Evolutionary conservation across 1,139 yeast species (phyloP).

Genomic region (Candida pseudocylindracea): DNA sequence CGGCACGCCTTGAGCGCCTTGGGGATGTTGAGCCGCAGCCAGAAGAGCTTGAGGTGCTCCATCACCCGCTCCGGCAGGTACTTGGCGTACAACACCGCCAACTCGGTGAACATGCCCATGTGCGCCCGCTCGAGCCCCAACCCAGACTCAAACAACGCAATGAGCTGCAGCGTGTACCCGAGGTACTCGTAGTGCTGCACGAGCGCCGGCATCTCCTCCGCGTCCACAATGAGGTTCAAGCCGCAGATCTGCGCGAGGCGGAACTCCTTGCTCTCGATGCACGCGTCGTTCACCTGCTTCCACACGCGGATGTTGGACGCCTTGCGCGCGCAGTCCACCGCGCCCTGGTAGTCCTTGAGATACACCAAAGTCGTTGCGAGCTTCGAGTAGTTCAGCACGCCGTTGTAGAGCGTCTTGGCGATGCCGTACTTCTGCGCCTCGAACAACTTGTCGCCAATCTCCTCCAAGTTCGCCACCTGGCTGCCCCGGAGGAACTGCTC

Average conservation of each 20-base stretch:
- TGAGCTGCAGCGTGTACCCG: slow-evolving; percentile 83
- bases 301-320: slow-evolving; percentile 88
- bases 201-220: slow-evolving; percentile 86
- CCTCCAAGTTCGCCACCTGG: slow-evolving; percentile 82
- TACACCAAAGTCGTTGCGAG: slow-evolving; percentile 89
- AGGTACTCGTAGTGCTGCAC: slow-evolving; percentile 72
- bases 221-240: slow-evolving; percentile 86
- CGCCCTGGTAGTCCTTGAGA: slow-evolving; percentile 81
- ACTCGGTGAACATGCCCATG: slow-evolving; percentile 98
- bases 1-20: slow-evolving; percentile 91
- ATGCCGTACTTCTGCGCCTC: slow-evolving; percentile 74
- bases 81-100: slow-evolving; percentile 77
- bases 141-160: slow-evolving; percentile 87
- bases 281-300: slow-evolving; percentile 95
- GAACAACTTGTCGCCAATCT: slow-evolving; percentile 80
- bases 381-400: slow-evolving; percentile 84
- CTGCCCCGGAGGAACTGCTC: slow-evolving; percentile 69
- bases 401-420: slow-evolving; percentile 71
- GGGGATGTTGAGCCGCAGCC: slow-evolving; percentile 97
- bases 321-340: slow-evolving; percentile 97
- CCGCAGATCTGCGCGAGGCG: slow-evolving; percentile 98
- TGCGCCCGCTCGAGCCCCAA: slow-evolving; percentile 95
- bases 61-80: slow-evolving; percentile 79
- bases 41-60: slow-evolving; percentile 93
- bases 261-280: slow-evolving; percentile 89